phyloP scores from a whole-genome alignment of 805 yeast species.

The Candida tammaniensis region DNA sequence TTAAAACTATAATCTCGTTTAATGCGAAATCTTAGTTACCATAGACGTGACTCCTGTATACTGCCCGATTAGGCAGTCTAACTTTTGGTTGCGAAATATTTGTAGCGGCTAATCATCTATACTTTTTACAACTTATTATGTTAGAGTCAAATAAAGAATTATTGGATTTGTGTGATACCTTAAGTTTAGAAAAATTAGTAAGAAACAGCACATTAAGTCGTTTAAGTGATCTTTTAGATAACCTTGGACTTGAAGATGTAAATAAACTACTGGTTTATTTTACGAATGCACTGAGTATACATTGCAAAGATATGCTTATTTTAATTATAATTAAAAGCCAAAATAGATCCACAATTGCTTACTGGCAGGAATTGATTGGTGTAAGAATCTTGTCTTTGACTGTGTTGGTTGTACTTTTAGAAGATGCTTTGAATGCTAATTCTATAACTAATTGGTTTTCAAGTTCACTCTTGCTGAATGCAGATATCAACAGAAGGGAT shows the following conservation, averaged over 20 bases:
- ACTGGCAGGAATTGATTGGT: constrained; percentile 3
- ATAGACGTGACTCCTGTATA: not conserved
- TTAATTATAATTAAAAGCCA: too few relatives aligned
- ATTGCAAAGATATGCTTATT: too few relatives aligned
- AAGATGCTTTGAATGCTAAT: constrained; percentile 4
- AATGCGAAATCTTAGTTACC: not conserved
- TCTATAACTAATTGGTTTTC: constrained; percentile 8
- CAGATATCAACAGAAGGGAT: constrained; percentile 1
- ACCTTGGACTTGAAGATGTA: too few relatives aligned
- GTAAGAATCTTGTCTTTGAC: not conserved
- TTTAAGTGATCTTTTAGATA: too few relatives aligned
- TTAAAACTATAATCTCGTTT: too few relatives aligned
- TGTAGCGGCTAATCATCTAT: not conserved
- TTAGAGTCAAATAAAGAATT: not conserved
- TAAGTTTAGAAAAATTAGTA: not conserved
- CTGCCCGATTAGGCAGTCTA: constrained; percentile 1
- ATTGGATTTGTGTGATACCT: not conserved
- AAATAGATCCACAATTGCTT: too few relatives aligned
- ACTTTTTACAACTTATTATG: too few relatives aligned
- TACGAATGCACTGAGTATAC: too few relatives aligned
- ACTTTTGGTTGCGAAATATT: not conserved
- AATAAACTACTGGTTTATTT: too few relatives aligned
- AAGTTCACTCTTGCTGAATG: constrained; percentile 2
- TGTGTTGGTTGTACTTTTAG: not conserved
- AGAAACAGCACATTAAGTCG: not conserved